Percentiles rank a stretch among this genome's conserved stretches.
Conservation (phyloP, 1,284 basidiomycete species). For the Sporisorium sorghi region DNA sequence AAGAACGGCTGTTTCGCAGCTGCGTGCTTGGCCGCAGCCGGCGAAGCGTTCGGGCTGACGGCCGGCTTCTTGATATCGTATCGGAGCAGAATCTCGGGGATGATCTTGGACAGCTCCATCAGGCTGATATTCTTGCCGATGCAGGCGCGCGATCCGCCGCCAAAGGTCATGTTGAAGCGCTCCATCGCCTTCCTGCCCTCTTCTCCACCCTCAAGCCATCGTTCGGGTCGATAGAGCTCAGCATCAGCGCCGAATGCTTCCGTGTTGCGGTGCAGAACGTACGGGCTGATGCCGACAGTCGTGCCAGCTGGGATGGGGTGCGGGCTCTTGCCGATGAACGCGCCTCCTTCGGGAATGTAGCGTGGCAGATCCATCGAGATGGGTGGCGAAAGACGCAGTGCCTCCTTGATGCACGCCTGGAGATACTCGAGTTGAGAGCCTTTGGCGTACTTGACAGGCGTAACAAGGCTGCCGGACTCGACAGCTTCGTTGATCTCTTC, state of each 20-base stretch:
- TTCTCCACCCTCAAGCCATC: constrained; percentile 60
- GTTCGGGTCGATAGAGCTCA: constrained; percentile 56
- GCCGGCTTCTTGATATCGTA: constrained; percentile 49
- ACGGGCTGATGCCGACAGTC: constrained; percentile 61
- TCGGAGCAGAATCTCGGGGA: constrained; percentile 55
- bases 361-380: constrained; percentile 65
- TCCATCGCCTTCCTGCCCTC: constrained; percentile 46
- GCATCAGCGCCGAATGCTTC: constrained; percentile 59
- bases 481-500: constrained; percentile 58
- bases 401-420: constrained; percentile 67
- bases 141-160: constrained; percentile 56
- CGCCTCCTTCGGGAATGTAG: constrained; percentile 55
- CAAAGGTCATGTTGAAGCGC: constrained; percentile 54
- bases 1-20: constrained; percentile 20
- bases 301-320: constrained; percentile 56
- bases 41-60: neutral
- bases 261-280: constrained; percentile 58
- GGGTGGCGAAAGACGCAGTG: constrained; percentile 65
- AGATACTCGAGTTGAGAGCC: constrained; percentile 57
- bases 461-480: constrained; percentile 43
- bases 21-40: neutral
- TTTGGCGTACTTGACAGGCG: constrained; percentile 57
- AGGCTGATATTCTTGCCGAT: constrained; percentile 64
- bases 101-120: constrained; percentile 63
- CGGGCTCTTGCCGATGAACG: constrained; percentile 53